Base-by-base conservation (phyloP, 2,329 filamentous ascomycete species). In the Colletotrichum sidae region DNA sequence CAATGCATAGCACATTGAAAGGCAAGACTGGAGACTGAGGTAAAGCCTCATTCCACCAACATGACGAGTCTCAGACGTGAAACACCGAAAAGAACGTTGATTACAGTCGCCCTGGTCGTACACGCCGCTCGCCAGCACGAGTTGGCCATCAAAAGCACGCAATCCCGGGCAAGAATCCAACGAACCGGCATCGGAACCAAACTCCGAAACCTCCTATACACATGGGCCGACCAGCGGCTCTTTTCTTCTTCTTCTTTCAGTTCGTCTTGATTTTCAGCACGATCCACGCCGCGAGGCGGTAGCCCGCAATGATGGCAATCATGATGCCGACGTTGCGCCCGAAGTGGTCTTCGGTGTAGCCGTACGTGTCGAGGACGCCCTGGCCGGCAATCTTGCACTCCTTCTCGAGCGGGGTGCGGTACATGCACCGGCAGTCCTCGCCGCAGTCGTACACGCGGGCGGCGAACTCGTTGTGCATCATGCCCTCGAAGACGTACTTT, bases 401-500 rank as follows among this genome's bases (percentile, higher is more conserved):
- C 38, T 80, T 73, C 45, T 84, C 85, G 63, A 94, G 74, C 67
- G 84, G 82, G 6, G 86, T 90, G 42, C 84, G 77, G 75, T 90
- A 96, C 86, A 92, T 90, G 79, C 93, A 96, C 45, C 84, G 83
- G 70, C 88, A 93, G 0, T 76, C 77, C 0, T 70, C 73, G 4
- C 68, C 82, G 73, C 92, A 95, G 4, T 78, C 75, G 75, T 92
- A 96, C 3, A 80, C 84, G 12, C 92, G 82, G 15, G 85, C 69
- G 1, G 81, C 80, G 75, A 97, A 96, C 79, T 97, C 92, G 72
- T 96, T 96, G 57, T 95, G 89, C 92, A 96, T 96, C 93, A 97
- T 96, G 12, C 92, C 93, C 73, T 95, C 88, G 74, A 96, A 97
- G 4, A 96, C 93, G 71, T 94, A 96, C 46, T 83, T 86, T 75